A percentile compares a stretch with the other conserved stretches of the same genome.
phyloP scores from a whole-genome alignment of 176 grass and related monocot species.

The Cenchrus americanus region DNA sequence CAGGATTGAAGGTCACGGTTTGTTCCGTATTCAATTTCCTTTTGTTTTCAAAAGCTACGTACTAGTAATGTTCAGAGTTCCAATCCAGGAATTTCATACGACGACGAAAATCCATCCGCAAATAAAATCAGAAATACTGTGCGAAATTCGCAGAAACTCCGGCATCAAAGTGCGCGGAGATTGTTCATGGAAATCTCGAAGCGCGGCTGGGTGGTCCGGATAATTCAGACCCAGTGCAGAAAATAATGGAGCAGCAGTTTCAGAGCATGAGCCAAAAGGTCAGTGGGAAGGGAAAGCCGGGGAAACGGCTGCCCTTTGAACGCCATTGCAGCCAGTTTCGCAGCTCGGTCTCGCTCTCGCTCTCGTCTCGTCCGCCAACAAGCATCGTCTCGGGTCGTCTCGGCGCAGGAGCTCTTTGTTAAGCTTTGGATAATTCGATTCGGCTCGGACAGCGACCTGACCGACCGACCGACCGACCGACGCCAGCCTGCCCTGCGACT shows the following conservation, averaged over 20 bases:
- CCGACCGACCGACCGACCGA: not conserved
- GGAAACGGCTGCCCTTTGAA: slow-evolving; percentile 22
- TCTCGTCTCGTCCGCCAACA: slow-evolving; percentile 24
- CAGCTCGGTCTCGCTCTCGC: not conserved
- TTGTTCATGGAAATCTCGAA: not conserved
- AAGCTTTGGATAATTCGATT: slow-evolving; percentile 38
- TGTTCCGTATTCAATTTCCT: not conserved
- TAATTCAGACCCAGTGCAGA: not conserved
- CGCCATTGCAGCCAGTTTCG: not conserved
- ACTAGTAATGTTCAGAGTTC: not conserved
- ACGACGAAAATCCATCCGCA: not conserved
- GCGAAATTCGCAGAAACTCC: not conserved
- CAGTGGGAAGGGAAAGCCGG: slow-evolving; percentile 23
- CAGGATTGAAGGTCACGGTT: slow-evolving; percentile 14
- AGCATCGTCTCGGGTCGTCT: slow-evolving; percentile 39
- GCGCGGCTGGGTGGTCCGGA: no score
- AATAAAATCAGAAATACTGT: not conserved
- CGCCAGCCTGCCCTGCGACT: not conserved
- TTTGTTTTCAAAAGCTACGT: no score
- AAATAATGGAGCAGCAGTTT: no score
- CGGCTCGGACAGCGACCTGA: slow-evolving; percentile 43
- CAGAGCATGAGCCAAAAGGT: not conserved
- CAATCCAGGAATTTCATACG: not conserved
- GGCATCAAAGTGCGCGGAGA: not conserved
- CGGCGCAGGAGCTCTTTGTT: not conserved